Base-by-base conservation (phyloP, 2,329 filamentous ascomycete genomes). In the Alternaria panax region DNA sequence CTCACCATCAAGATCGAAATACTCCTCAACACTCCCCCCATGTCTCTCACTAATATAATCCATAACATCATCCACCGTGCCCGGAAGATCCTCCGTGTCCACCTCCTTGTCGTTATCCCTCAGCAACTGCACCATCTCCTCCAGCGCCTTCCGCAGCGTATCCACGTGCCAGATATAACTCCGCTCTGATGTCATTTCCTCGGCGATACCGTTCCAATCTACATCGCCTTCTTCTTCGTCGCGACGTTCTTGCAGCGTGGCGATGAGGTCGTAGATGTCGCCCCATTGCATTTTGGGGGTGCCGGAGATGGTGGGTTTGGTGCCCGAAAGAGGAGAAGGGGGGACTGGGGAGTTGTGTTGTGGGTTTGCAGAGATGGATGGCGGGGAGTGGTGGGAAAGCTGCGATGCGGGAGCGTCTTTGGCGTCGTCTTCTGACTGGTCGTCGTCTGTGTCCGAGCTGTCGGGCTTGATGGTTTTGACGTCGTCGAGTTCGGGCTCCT, bases 211-310 rank as follows among this genome's bases (percentile, higher is more conserved):
- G 5, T 63, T 70, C 78, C 78, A 80, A 14, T 75, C 57, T 7
- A 79, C 74, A n/a, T 71, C 71, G n/a, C 78, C 75, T 28, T 75
- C 66, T 9, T 69, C 52, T 12, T 52, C 54, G 16, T 48, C 38
- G 20, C 72, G 66, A 2, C 51, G 36, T 7, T 63, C 34, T 51
- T 57, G 47, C 66, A 80, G 69, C 67, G 56, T 80, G 67, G 12
- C 76, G 71, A 81, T 64, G 4, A 80, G 69, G 51, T 80, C 76
- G 57, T 76, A 76, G 43, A 77, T 77, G 62, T 82, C 80, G 22
- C 80, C 80, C 56, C 73, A 68, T 41, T 75, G 70, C 74, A 81
- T 80, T 18, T 74, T 66, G 16, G 67, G 60, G 16, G 62, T 62
- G 54, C 65, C 63, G 54, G 48, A 64, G 16, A 64, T 57, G 0